phyloP scores from a whole-genome alignment of 768 basidiomycete genomes.

The Serpula lacrymans region DNA sequence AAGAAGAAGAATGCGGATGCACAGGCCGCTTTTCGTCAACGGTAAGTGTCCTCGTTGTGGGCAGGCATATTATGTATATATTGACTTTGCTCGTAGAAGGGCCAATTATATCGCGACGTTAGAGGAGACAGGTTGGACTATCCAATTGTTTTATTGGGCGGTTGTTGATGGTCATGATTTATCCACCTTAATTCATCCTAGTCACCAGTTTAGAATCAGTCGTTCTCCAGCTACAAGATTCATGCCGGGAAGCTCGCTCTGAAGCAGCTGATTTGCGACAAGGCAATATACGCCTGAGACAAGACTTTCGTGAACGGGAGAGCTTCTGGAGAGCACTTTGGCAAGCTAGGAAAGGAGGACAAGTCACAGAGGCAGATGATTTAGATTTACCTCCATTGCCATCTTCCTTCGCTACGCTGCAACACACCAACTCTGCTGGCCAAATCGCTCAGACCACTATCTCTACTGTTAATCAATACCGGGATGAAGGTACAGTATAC shows the following conservation, averaged over 20 bases:
- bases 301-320: constrained; percentile 69
- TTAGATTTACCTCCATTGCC: constrained; percentile 49
- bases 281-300: constrained; percentile 61
- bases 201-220: constrained; percentile 85
- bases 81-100: constrained; percentile 36
- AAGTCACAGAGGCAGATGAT: constrained; percentile 51
- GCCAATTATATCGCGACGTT: constrained; percentile 87
- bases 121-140: constrained; percentile 64
- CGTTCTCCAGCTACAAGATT: constrained; percentile 79
- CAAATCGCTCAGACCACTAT: constrained; percentile 36
- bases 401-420: constrained; percentile 45
- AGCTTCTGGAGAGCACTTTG: constrained; percentile 69
- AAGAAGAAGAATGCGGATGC: constrained; percentile 92
- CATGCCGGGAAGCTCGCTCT: constrained; percentile 62
- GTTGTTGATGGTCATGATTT: not conserved
- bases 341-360: constrained; percentile 58
- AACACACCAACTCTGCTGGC: constrained; percentile 29
- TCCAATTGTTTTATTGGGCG: constrained; percentile 9
- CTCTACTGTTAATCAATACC: constrained; percentile 32
- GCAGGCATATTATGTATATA: constrained; percentile 5
- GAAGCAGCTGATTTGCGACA: constrained; percentile 62
- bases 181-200: constrained; percentile 25
- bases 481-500: constrained; percentile 46
- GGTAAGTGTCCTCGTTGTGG: constrained; percentile 26
- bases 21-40: constrained; percentile 79